Conservation (phyloP, 2,329 filamentous ascomycete species). For the Mollisiaceae sp. region DNA sequence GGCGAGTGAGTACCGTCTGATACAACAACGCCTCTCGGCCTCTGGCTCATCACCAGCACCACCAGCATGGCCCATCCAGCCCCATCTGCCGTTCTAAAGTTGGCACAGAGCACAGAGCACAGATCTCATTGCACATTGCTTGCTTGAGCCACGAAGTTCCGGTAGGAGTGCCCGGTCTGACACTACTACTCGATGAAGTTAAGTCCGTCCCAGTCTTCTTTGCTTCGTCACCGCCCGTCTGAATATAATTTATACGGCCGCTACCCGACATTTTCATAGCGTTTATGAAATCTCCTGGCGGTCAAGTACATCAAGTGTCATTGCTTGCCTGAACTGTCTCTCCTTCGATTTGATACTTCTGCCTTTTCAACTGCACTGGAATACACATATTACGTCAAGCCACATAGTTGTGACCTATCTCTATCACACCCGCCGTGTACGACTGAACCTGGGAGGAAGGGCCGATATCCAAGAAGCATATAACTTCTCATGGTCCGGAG, state of each 20-base stretch:
- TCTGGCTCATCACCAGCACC: conserved; percentile 1
- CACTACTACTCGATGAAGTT: conserved; percentile 15
- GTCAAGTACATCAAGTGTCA: conserved; percentile 31
- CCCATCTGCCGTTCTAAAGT: conserved; percentile 9
- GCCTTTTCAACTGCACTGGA: conserved; percentile 2
- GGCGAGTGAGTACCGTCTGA: conserved; percentile 27
- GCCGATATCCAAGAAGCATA: conserved; percentile 15
- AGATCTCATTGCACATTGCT: not conserved
- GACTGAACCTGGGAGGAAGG: conserved; percentile 9
- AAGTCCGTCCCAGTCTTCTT: conserved; percentile 18
- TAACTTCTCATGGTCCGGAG: conserved; percentile 33
- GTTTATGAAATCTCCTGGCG: conserved; percentile 25
- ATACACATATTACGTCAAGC: conserved; percentile 8
- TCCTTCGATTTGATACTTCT: conserved; percentile 18
- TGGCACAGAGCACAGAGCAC: conserved; percentile 18
- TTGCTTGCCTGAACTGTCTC: conserved; percentile 11
- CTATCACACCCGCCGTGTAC: not conserved
- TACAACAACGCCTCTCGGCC: conserved; percentile 22
- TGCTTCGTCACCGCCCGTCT: conserved; percentile 34
- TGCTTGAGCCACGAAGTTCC: conserved; percentile 21
- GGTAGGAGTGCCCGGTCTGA: conserved; percentile 20
- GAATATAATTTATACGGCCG: conserved; percentile 32
- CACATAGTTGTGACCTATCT: not conserved
- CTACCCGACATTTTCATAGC: conserved; percentile 29
- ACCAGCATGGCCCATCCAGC: conserved; percentile 4